Evolutionary conservation across 2,329 filamentous ascomycete species (phyloP), one percentile per base, ranked within the genome.

Genomic region (Cadophora sp.): DNA sequence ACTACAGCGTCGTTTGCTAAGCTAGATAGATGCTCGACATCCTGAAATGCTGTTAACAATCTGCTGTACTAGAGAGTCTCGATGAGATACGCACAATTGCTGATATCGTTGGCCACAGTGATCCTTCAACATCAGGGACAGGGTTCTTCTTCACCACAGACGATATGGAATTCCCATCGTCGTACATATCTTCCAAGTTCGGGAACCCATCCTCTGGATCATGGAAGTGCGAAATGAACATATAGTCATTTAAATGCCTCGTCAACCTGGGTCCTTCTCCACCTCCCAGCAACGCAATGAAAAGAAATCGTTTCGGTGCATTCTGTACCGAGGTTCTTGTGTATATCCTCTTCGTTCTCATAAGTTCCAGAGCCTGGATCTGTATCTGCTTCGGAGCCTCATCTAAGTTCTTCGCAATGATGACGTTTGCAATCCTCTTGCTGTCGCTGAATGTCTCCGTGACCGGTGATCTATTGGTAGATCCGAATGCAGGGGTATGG

Each of bases 181-280:
- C 69, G 63, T 82, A 80, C 22, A 79, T 80, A 43, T 92, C 89
- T 67, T 96, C 91, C 0, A 95, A 78, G 70, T 96, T 91, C 4
- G 89, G 84, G 69, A 94, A 91, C 0, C 91, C 92, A 76, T 95
- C 88, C 1, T 84, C 82, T 4, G 86, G 83, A 66, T 90, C 85
- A 74, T 98, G 94, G 81, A 89, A 92, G 78, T 98, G 94, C 0
- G 92, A 95, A 66, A 98, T 89, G 76, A 94, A 93, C 72, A 98
- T 90, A 70, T 92, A 88, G 67, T 98, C 93, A 73, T 94, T 96
- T 78, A 90, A 76, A 72, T 93, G 85, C 39, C 79, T 79, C 24
- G 82, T 84, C 59, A 90, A 81, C 59, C 80, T 81, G 3, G 83
- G 81, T 51, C 80, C 75, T 45, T 84, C 83, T 2, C 82, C 82